Evolutionary conservation across 805 yeast genomes (phyloP), one percentile per base, ranked within the genome.

Genomic region (Metschnikowia shivogae): DNA sequence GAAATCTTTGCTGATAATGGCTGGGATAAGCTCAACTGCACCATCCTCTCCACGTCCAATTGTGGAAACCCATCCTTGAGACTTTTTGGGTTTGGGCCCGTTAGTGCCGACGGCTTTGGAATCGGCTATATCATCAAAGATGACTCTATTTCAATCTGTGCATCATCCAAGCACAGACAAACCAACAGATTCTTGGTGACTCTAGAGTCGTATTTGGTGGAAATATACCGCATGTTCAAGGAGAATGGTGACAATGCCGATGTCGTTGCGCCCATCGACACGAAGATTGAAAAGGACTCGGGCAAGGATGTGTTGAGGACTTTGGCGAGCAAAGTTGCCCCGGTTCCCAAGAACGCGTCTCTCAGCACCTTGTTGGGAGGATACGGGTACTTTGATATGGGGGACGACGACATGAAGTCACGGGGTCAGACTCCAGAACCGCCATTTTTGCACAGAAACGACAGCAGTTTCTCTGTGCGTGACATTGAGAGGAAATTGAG

Each of bases 1-100:
- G 69, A 81, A 5, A 76, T 89, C 11, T 89, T 89, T 66, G 84
- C 86, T 1, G 96, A 89, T 63, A 70, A 79, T 7, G 95, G 96
- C 26, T 89, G 97, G 97, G 88, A 84, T 56, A 80, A 81, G 59
- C 67, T 89, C 47, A 88, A 88, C 65, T 86, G 82, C 53, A 84
- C 92, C 5, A 76, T 89, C 17, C 69, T 89, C 22, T 70, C 70
- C 44, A 62, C 65, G 27, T 80, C 82, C 3, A 79, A 79, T 57
- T 79, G 84, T 60, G 84, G 84, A 22, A 79, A 79, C 53, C 82
- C 83, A 2, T 76, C 83, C 0, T 63, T 79, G 43, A 67, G 80
- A 47, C 65, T 76, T 47, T 79, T 79, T 60, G 84, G 84, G 1
- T 77, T 79, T 43, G 81, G 83, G 3, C 84, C 84, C 0, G 79